Conservation (phyloP, 192 early-diverging fungal genomes). For the Backusella sp. region DNA sequence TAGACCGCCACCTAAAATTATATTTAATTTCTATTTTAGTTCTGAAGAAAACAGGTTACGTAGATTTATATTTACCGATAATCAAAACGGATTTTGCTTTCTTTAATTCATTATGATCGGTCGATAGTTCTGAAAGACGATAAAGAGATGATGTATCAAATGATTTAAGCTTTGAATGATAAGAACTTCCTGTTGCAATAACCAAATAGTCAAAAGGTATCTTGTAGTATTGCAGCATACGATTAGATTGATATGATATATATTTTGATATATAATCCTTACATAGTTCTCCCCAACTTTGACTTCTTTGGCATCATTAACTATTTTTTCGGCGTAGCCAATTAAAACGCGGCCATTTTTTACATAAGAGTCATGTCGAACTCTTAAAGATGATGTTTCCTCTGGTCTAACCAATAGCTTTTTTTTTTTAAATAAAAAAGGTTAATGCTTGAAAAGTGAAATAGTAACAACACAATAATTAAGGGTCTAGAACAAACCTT, state of each 20-base stretch:
- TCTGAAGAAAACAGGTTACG: not conserved
- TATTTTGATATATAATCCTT: not conserved
- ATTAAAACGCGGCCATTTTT: constrained; percentile 37
- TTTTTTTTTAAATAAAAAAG: not conserved
- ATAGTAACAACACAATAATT: not conserved
- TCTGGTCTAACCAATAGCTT: constrained; percentile 28
- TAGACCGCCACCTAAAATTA: constrained; percentile 40
- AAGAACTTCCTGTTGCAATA: constrained; percentile 34
- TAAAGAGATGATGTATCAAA: constrained; percentile 34
- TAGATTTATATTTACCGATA: constrained; percentile 14
- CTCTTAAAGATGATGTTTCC: constrained; percentile 26
- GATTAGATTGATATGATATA: not conserved
- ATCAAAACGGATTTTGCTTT: constrained; percentile 25
- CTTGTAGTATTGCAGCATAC: constrained; percentile 4
- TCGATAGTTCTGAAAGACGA: constrained; percentile 23
- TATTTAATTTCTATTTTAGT: not conserved
- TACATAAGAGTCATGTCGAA: constrained; percentile 36
- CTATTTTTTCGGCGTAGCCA: constrained; percentile 28
- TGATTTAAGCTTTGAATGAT: constrained; percentile 34
- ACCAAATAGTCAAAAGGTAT: constrained; percentile 39
- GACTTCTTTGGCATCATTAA: constrained; percentile 14
- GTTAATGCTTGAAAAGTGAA: not conserved
- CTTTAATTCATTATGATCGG: constrained; percentile 18
- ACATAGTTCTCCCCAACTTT: constrained; percentile 27
- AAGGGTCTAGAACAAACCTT: not conserved